Evolutionary conservation across 495 filamentous ascomycete genomes (phyloP).

Genomic region (Melanomma pulvis-pyrius): DNA sequence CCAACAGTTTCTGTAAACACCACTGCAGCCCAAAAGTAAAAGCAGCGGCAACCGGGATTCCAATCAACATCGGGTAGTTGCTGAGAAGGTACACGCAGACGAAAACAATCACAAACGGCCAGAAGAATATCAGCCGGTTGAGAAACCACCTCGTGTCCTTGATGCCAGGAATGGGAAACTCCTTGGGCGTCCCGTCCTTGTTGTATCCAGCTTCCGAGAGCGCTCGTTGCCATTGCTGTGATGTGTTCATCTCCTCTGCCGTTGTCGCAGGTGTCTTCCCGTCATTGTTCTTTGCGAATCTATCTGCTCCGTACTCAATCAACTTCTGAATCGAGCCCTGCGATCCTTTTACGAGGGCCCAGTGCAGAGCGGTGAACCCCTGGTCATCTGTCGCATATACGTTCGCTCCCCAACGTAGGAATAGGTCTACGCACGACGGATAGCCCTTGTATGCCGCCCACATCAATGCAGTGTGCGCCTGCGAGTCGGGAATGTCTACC

Average conservation of each 20-base stretch:
- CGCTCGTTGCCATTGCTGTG: slow-evolving; percentile 78
- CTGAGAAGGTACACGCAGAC: slow-evolving; percentile 70
- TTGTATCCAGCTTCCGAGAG: slow-evolving; percentile 84
- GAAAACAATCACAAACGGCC: slow-evolving; percentile 78
- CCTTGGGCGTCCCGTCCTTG: slow-evolving; percentile 69
- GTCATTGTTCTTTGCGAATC: slow-evolving; percentile 81
- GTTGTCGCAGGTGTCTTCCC: slow-evolving; percentile 84
- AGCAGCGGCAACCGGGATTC: slow-evolving; percentile 68
- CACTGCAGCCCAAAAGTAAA: slow-evolving; percentile 75
- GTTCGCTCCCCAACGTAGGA: slow-evolving; percentile 92
- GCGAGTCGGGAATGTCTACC: slow-evolving; percentile 83
- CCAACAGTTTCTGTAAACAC: slow-evolving; percentile 72
- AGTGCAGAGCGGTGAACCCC: slow-evolving; percentile 91
- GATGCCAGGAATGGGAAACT: slow-evolving; percentile 59
- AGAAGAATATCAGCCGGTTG: slow-evolving; percentile 87
- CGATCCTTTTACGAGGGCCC: slow-evolving; percentile 92
- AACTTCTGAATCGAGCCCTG: slow-evolving; percentile 85
- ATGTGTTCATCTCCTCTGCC: slow-evolving; percentile 86
- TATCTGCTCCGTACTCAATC: slow-evolving; percentile 90
- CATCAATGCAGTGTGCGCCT: slow-evolving; percentile 92
- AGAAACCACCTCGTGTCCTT: slow-evolving; percentile 74
- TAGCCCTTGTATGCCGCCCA: slow-evolving; percentile 98
- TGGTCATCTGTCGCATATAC: slow-evolving; percentile 87
- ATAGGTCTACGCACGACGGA: slow-evolving; percentile 86
- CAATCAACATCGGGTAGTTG: slow-evolving; percentile 71